phyloP scores from a whole-genome alignment of 225 moss, liverwort and hornwort genomes.

The Antitrichia curtipendula region DNA sequence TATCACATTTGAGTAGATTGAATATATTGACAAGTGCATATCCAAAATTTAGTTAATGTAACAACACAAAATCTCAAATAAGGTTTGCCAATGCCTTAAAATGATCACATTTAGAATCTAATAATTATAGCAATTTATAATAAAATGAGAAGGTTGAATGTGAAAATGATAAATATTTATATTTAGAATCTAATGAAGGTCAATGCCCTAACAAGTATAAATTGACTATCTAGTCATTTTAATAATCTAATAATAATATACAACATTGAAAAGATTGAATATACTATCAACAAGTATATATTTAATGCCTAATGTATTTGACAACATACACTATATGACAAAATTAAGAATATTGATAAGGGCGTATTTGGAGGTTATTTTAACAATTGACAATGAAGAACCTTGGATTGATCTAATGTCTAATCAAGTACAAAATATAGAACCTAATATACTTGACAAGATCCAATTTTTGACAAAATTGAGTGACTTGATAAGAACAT shows the following conservation, averaged over 20 bases:
- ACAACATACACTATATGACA: neutral
- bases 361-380: no score
- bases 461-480: neutral
- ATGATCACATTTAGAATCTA: neutral
- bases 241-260: neutral
- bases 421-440: neutral
- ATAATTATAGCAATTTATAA: neutral
- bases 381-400: no score
- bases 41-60: neutral
- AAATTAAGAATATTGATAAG: neutral
- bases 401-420: neutral
- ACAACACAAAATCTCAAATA: neutral
- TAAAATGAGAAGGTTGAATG: neutral
- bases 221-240: neutral
- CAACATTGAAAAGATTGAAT: neutral
- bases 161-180: neutral
- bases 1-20: neutral
- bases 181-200: neutral
- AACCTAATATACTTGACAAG: neutral
- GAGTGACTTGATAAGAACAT: neutral
- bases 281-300: neutral
- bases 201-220: neutral
- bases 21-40: neutral
- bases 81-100: neutral
- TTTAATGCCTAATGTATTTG: no score